These are phyloP conservation scores for Globomyces sp. DNA, from an alignment of 371 early-diverging fungal species.

Conservation along the genomic window DNA sequence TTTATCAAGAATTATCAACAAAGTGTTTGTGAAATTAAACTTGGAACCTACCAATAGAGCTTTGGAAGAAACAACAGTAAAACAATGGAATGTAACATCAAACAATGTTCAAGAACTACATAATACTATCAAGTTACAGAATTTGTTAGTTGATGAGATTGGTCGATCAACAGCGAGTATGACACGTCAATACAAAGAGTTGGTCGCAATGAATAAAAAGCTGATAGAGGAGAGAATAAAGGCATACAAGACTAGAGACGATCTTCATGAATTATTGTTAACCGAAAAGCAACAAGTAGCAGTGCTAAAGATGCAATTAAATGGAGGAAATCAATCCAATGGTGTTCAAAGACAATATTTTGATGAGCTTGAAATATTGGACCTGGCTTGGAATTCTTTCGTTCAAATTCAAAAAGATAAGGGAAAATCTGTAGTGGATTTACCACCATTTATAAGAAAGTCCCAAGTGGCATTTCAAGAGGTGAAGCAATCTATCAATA, in stretches of 20 bases:
- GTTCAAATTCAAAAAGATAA: background rate
- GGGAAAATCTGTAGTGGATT: background rate
- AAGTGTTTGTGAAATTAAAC: constrained; percentile 2
- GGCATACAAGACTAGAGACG: constrained; percentile 10
- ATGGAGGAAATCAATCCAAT: background rate
- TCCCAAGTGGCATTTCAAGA: background rate
- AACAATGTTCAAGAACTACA: background rate
- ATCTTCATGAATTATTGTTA: background rate
- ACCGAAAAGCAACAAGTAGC: background rate
- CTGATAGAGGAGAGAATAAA: constrained; percentile 3
- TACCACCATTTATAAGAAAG: background rate
- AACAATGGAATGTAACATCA: background rate
- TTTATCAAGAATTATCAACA: constrained; percentile 2
- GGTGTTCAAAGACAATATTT: background rate
- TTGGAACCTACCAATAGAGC: background rate
- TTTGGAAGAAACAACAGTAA: background rate
- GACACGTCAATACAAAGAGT: constrained; percentile 3
- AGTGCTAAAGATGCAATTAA: background rate
- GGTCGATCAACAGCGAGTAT: constrained; percentile 7
- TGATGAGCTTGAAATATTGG: constrained; percentile 7
- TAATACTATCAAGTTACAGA: constrained; percentile 8
- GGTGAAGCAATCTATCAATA: background rate
- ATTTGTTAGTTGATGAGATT: constrained; percentile 7
- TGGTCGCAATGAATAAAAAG: constrained; percentile 7
- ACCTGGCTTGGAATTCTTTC: background rate